These are phyloP conservation scores for peach (Prunus persica) DNA, from an alignment of 306 rosid genomes.

Conservation along the genomic window Prunus_persica_NCBIv2 NC_034011.1:2978501-2979000, in stretches of 20 bases:
- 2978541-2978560: conserved; percentile 64
- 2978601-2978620: no score
- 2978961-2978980: conserved; percentile 37
- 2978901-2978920: conserved; percentile 14
- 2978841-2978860: conserved; percentile 99
- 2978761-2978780: conserved; percentile 99
- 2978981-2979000: conserved; percentile 45
- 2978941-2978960: conserved; percentile 33
- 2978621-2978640: no score
- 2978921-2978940: conserved; percentile 22
- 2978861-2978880: conserved; percentile 78
- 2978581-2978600: not conserved
- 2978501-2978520: conserved; percentile 81
- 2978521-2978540: conserved; percentile 69
- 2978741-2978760: conserved; percentile 99
- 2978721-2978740: conserved; percentile 92
- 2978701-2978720: conserved; percentile 96
- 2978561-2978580: not conserved
- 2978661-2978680: conserved; percentile 21
- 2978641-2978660: conserved; percentile 1
- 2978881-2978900: conserved; percentile 20
- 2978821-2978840: conserved; percentile 98
- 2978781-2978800: conserved; percentile 98
- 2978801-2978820: conserved; percentile 99
- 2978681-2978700: conserved; percentile 70